Percentiles rank a stretch among this genome's conserved stretches.
Conservation (phyloP, 148 eudicot species). For the Linanthus parryae region DNA sequence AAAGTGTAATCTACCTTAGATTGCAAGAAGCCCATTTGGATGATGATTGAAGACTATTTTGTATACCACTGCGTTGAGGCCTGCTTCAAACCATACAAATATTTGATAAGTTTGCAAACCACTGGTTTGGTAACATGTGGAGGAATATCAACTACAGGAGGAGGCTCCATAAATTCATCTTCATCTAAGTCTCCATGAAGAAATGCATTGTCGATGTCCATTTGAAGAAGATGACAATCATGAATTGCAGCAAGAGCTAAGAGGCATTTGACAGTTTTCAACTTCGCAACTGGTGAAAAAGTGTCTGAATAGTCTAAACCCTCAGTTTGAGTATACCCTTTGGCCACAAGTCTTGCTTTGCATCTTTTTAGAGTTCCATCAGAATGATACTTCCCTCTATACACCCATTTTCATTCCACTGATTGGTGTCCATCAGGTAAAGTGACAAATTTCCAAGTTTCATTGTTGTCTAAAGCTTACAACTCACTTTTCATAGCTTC, state of each 20-base stretch:
- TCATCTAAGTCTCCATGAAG: background rate
- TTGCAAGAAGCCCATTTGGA: background rate
- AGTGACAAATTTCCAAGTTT: background rate
- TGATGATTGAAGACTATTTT: background rate
- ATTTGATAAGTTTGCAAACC: background rate
- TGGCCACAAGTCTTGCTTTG: background rate
- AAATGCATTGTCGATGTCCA: too few species aligned
- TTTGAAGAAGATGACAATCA: background rate
- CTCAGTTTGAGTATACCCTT: background rate
- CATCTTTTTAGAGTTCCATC: background rate
- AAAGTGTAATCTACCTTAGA: background rate
- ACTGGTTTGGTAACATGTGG: background rate
- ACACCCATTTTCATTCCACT: background rate
- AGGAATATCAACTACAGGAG: background rate
- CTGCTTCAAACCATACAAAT: background rate
- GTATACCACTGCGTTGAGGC: background rate
- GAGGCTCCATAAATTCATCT: background rate
- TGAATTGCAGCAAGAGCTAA: background rate
- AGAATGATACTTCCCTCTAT: background rate
- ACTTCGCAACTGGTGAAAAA: background rate
- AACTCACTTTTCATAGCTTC: background rate
- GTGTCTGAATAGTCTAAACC: background rate
- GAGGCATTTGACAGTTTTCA: background rate
- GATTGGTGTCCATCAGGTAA: background rate
- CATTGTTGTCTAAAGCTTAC: background rate